Conservation (phyloP, 2,329 filamentous ascomycete genomes). For the Fusarium coffeatum region DNA sequence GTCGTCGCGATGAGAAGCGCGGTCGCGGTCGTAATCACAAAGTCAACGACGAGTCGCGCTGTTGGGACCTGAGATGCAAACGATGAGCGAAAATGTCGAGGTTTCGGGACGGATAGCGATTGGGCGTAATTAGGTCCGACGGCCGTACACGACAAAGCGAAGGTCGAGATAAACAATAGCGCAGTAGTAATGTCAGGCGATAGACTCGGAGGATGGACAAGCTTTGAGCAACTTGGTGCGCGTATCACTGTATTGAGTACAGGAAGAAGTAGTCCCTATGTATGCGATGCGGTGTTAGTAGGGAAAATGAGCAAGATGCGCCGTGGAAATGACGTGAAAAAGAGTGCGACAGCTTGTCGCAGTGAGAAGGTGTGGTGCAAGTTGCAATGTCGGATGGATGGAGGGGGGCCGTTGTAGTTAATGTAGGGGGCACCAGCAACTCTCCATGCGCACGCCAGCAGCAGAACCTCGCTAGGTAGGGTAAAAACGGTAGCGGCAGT, state of each 20-base stretch:
- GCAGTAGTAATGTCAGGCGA: constrained; percentile 7
- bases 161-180: constrained; percentile 11
- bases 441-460: constrained; percentile 11
- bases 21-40: constrained; percentile 13
- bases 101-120: neutral
- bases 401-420: constrained; percentile 38
- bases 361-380: constrained; percentile 42
- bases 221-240: constrained; percentile 10
- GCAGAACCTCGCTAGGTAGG: constrained; percentile 27
- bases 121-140: neutral
- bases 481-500: constrained; percentile 35
- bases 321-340: constrained; percentile 32
- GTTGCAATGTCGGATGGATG: constrained; percentile 40
- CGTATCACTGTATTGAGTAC: neutral
- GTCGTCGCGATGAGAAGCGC: constrained; percentile 32
- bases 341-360: constrained; percentile 41
- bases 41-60: neutral
- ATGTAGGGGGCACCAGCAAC: constrained; percentile 40
- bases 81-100: neutral
- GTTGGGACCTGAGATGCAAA: neutral
- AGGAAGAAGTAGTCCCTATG: constrained; percentile 12
- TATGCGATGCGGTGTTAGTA: constrained; percentile 29
- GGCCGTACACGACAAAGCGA: neutral
- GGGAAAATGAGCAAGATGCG: constrained; percentile 16
- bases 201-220: neutral